These are phyloP conservation scores for Colletotrichum truncatum DNA, from an alignment of 2,329 filamentous ascomycete genomes.

Conservation along the genomic window DNA sequence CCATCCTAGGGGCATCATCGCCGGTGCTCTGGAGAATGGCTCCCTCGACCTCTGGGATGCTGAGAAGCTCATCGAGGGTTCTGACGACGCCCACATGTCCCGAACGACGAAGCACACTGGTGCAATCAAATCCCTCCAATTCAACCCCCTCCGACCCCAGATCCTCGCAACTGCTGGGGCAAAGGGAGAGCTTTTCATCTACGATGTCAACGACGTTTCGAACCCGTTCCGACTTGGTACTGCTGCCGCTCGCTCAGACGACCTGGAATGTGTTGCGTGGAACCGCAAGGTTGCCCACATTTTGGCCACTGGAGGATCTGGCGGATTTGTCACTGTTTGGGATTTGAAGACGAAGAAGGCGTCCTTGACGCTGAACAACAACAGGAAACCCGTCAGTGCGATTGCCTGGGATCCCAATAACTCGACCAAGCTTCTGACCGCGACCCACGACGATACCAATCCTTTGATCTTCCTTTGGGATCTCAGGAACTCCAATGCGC, in stretches of 20 bases:
- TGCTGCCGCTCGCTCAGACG: slow-evolving; percentile 87
- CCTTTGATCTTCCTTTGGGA: slow-evolving; percentile 95
- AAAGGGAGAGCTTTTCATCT: slow-evolving; percentile 96
- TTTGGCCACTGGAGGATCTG: slow-evolving; percentile 89
- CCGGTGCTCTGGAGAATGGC: slow-evolving; percentile 93
- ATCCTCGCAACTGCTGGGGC: slow-evolving; percentile 91
- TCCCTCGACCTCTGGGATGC: slow-evolving; percentile 95
- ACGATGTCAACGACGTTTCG: slow-evolving; percentile 89
- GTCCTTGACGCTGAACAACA: slow-evolving; percentile 94
- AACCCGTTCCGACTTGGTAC: slow-evolving; percentile 92
- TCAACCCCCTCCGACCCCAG: slow-evolving; percentile 92
- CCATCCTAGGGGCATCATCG: slow-evolving; percentile 87
- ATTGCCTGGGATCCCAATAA: slow-evolving; percentile 98
- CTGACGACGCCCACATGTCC: slow-evolving; percentile 81
- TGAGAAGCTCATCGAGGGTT: slow-evolving; percentile 68
- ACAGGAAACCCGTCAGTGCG: slow-evolving; percentile 91
- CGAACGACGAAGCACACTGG: slow-evolving; percentile 91
- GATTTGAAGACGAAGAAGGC: slow-evolving; percentile 98
- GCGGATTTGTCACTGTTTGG: slow-evolving; percentile 98
- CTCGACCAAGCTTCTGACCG: slow-evolving; percentile 92
- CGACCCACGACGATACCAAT: slow-evolving; percentile 87
- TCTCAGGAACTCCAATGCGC: slow-evolving; percentile 93
- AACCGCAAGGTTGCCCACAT: slow-evolving; percentile 98
- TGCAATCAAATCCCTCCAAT: slow-evolving; percentile 92
- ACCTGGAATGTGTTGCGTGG: slow-evolving; percentile 97